Evolutionary conservation across 805 yeast species (phyloP), one percentile per base, ranked within the genome.

Genomic region (Ogataea philodendri): DNA sequence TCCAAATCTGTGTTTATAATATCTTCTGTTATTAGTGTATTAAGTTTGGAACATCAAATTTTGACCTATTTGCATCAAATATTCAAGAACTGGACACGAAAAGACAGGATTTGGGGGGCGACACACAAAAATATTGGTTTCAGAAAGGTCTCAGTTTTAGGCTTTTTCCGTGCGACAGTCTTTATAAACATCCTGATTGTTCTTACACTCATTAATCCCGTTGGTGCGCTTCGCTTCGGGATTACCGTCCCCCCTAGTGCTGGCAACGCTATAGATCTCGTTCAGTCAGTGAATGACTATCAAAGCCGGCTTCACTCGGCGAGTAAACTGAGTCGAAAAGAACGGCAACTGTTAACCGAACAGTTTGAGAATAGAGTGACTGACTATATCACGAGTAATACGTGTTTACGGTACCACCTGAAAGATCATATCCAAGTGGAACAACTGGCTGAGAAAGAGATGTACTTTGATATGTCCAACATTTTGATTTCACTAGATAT

Each of bases 221-320:
- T 34, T 3, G 37, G 31, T 17, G 44, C 40, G 18, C 35, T 40
- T 11, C 25, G 29, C 15, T 26, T 45, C 62, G 54, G 69, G 65
- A 25, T 59, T 54, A 39, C 32, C 15, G 35, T 47, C 5, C 41
- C 41, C 3, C 44, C 48, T 5, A 44, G 45, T 19, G 15, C 21
- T n/a, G 24, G 27, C 10, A 19, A 23, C 8, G 18, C 28, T 6
- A 22, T 42, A 8, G 44, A 49, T 28, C n/a, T 47, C 11, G 20
- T 47, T n/a, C 27, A 39, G 16, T 15, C 26, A 7, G 35, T 37
- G 23, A 45, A 39, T 9, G 21, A 34, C 8, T 34, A 44, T 37
- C 47, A 44, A 19, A 25, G 36, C 15, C 37, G 32, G 8, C 13
- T 44, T 5, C 25, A 17, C n/a, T 5, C 41, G 5, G 20, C 20